A percentile compares a stretch with the other conserved stretches of the same genome.
Conservation (phyloP, 768 basidiomycete species). For the Collybia sordida region DNA sequence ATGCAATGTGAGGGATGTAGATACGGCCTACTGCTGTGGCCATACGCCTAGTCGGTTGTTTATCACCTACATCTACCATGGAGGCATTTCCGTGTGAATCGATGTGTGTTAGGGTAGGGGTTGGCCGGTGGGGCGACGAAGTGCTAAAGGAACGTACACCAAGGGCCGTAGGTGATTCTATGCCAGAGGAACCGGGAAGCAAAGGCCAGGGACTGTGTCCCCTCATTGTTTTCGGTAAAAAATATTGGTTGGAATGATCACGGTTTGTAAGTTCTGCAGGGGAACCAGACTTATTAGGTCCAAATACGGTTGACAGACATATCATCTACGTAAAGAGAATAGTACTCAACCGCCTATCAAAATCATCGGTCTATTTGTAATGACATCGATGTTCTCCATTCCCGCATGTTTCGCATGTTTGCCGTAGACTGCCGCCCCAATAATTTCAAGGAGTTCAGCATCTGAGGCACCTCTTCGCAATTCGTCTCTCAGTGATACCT, state of each 20-base stretch:
- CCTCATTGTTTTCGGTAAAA: not conserved
- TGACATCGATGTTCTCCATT: conserved; percentile 78
- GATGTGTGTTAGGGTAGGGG: conserved; percentile 63
- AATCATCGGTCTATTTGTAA: conserved; percentile 86
- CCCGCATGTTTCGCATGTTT: conserved; percentile 85
- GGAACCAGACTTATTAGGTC: conserved; percentile 10
- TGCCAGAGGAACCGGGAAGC: not conserved
- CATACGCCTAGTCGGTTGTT: conserved; percentile 56
- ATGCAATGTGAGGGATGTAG: conserved; percentile 63
- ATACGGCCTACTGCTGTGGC: conserved; percentile 81
- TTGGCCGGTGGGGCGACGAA: conserved; percentile 22
- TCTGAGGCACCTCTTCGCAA: conserved; percentile 68
- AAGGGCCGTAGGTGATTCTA: not conserved
- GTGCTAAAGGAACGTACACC: conserved; percentile 13
- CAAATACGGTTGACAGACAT: conserved; percentile 14
- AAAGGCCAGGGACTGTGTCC: not conserved
- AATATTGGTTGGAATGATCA: not conserved
- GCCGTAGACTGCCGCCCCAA: conserved; percentile 61
- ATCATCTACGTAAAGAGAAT: conserved; percentile 23
- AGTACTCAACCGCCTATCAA: conserved; percentile 88
- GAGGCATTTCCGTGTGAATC: conserved; percentile 65
- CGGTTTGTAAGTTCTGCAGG: conserved; percentile 13
- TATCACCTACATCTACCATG: conserved; percentile 83
- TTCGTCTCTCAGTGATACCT: conserved; percentile 77
- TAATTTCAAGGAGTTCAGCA: conserved; percentile 55